A percentile compares a stretch with the other conserved stretches of the same genome.
These are phyloP conservation scores for Hemisphaericaspora nanyangensis DNA, from an alignment of 805 yeast species.

Conservation along the genomic window DNA sequence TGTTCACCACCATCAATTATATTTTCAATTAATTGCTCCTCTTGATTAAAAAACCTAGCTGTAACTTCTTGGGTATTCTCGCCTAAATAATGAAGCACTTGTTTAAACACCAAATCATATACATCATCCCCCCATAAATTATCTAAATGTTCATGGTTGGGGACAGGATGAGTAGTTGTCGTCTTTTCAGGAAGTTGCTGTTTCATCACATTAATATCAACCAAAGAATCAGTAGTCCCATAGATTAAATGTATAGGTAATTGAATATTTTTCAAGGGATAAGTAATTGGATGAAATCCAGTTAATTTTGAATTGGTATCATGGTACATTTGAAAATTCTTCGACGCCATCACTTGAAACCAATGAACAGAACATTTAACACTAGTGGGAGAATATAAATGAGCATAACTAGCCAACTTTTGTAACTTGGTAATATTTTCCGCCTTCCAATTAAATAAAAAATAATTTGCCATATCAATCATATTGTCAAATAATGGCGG, in stretches of 20 bases:
- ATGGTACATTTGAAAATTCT: conserved; percentile 85
- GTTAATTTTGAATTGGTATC: conserved; percentile 34
- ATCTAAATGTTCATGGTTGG: conserved; percentile 84
- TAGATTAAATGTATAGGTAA: conserved; percentile 77
- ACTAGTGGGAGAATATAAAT: conserved; percentile 84
- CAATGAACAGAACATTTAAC: conserved; percentile 94
- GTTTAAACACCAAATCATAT: conserved; percentile 27
- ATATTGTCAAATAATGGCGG: conserved; percentile 70
- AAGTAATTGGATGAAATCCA: conserved; percentile 32
- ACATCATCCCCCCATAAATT: conserved; percentile 83
- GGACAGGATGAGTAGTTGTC: conserved; percentile 54
- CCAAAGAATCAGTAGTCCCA: conserved; percentile 77
- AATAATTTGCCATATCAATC: conserved; percentile 65
- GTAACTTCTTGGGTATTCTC: conserved; percentile 9
- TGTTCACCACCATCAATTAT: conserved; percentile 6
- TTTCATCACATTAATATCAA: conserved; percentile 77
- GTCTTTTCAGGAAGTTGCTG: conserved; percentile 55
- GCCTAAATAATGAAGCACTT: conserved; percentile 23
- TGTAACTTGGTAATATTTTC: conserved; percentile 67
- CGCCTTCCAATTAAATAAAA: conserved; percentile 79
- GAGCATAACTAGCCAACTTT: conserved; percentile 77
- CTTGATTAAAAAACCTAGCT: conserved; percentile 1
- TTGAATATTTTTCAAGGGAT: conserved; percentile 35
- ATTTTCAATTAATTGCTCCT: conserved; percentile 8
- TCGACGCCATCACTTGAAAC: conserved; percentile 82